These are phyloP conservation scores for Shiraia bambusicola DNA, from an alignment of 2,329 filamentous ascomycete genomes.

Conservation along the genomic window DNA sequence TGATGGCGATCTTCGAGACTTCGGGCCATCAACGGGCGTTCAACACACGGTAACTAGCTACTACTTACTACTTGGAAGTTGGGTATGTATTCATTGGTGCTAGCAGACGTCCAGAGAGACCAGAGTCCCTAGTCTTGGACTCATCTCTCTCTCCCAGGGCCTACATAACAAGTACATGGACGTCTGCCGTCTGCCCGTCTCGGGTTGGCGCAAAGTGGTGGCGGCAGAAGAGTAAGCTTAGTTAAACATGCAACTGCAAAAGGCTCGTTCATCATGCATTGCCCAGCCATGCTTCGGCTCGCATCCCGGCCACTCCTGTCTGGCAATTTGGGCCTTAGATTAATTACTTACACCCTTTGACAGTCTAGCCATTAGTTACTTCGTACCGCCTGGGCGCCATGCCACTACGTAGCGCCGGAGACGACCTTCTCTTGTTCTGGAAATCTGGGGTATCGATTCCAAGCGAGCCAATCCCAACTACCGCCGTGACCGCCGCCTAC, in stretches of 20 bases:
- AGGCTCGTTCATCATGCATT: too few species aligned
- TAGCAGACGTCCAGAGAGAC: too few species aligned
- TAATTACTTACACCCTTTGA: too few species aligned
- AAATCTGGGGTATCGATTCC: slow-evolving; percentile 37
- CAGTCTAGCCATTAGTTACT: slow-evolving; percentile 14
- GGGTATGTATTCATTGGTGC: too few species aligned
- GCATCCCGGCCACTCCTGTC: slow-evolving; percentile 1
- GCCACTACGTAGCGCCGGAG: slow-evolving; percentile 23
- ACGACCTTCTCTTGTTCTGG: slow-evolving; percentile 20
- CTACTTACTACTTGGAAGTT: too few species aligned
- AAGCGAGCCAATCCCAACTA: slow-evolving; percentile 27
- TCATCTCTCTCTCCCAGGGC: neutral
- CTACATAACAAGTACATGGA: too few species aligned
- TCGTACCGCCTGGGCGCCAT: slow-evolving; percentile 11
- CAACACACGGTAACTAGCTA: too few species aligned
- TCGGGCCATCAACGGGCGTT: slow-evolving; percentile 27
- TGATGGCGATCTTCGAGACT: slow-evolving; percentile 35
- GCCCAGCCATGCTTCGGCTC: slow-evolving; percentile 4
- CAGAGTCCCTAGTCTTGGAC: too few species aligned
- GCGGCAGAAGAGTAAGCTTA: too few species aligned
- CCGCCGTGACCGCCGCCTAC: slow-evolving; percentile 1
- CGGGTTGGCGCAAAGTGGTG: too few species aligned
- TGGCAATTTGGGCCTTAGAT: slow-evolving; percentile 27
- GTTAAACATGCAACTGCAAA: too few species aligned
- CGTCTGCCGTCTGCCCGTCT: too few species aligned